Base-by-base conservation (phyloP, 2,329 filamentous ascomycete genomes). In the Aspergillus ustus region DNA sequence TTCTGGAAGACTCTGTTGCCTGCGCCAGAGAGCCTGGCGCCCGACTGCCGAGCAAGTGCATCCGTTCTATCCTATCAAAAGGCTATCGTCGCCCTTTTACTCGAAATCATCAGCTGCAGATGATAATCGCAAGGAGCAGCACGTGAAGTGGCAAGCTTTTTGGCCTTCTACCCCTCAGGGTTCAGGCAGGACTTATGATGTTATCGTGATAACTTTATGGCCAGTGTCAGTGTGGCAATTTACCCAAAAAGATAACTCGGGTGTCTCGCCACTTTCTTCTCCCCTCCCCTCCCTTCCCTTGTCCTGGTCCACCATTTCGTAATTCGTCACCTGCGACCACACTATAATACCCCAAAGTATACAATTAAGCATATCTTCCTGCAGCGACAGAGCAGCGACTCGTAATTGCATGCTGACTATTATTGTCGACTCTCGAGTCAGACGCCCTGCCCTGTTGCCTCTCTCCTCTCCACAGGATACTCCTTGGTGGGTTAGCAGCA, bases 1-100 rank as follows among this genome's bases (percentile, higher is more conserved):
- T 57, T 57, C 55, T 57, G 55, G 55, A 57, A 57, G 52, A 43
- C 52, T 46, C 52, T 40, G 34, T 17, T 40, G 34, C 11, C 34
- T 40, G 34, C 34, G 34, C 25, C 25, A 25, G 25, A 25, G 25
- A 25, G 25, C 25, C 25, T 25, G 25, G 25, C 25, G 25, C 34
- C 34, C 34, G 34, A 40, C 34, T 40, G 11, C 34, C 34, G 34
- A 40, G 34, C 34, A 40, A 40, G 34, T 40, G 34, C 34, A 40
- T 5, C 34, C 34, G 34, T 34, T 3, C 31, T 13, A 34, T 40
- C 34, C 34, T 40, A 40, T 40, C 34, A 40, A 40, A 15, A 40
- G 25, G 25, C 25, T 25, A 25, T 25, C 25, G 25, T 25, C 25
- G 25, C 25, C 25, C 25, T 25, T 25, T 25, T 25, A 40, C 34